These are phyloP conservation scores for Nepenthes mirabilis DNA, from an alignment of 148 eudicot genomes.

Conservation along the genomic window DNA sequence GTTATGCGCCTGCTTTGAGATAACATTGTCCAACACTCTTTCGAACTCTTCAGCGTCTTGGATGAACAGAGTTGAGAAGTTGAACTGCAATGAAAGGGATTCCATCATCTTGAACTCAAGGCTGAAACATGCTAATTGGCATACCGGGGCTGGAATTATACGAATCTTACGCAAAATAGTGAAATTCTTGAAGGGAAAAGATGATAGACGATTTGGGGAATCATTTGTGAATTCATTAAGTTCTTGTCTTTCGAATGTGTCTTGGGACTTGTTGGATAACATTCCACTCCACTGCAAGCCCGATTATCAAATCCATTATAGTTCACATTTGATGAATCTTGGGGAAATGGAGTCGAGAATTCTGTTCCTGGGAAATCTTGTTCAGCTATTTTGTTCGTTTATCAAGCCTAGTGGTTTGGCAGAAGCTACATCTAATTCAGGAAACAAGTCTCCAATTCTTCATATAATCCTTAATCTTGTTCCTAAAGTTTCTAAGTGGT, in stretches of 20 bases:
- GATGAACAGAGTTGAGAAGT: constrained; percentile 8
- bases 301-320: constrained; percentile 9
- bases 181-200: constrained; percentile 38
- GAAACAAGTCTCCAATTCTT: constrained; percentile 14
- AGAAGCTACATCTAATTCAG: constrained; percentile 18
- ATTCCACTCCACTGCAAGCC: constrained; percentile 6
- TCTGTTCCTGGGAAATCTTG: constrained; percentile 46
- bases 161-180: constrained; percentile 42
- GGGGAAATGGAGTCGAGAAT: constrained; percentile 18
- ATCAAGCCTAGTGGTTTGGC: constrained; percentile 16
- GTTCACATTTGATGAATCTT: constrained; percentile 4
- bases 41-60: constrained; percentile 13
- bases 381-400: constrained; percentile 66
- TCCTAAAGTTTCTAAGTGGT: constrained; percentile 47
- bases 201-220: constrained; percentile 24
- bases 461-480: constrained; percentile 24
- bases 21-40: constrained; percentile 28
- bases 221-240: constrained; percentile 19
- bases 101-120: constrained; percentile 9
- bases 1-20: constrained; percentile 45
- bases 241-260: constrained; percentile 25
- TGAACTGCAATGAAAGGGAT: constrained; percentile 10
- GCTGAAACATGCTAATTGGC: constrained; percentile 38
- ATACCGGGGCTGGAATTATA: constrained; percentile 33
- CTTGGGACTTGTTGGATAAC: constrained; percentile 38